phyloP scores from a whole-genome alignment of 176 grass and related monocot species.

The Puya raimondii region DNA sequence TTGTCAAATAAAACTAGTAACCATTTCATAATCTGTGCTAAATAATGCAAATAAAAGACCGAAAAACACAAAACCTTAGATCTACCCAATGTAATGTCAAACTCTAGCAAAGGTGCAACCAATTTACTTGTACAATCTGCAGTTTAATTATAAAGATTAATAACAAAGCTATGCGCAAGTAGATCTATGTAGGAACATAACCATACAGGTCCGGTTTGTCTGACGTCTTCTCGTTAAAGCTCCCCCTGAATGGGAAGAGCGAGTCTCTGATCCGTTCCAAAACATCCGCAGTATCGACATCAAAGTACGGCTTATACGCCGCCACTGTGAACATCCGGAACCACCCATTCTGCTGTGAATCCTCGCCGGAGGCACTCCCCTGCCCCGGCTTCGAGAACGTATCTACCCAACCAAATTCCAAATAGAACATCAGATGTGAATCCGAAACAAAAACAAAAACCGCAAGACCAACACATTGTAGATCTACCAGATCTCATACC shows the following conservation, averaged over 20 bases:
- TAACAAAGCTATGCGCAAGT: background rate
- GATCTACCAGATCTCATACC: constrained; percentile 25
- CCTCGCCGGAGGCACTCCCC: constrained; percentile 31
- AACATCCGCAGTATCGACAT: constrained; percentile 81
- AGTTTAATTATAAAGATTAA: background rate
- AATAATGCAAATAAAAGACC: background rate
- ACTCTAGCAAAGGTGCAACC: background rate
- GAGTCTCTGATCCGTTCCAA: constrained; percentile 91
- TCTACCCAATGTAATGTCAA: background rate
- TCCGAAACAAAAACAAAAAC: constrained; percentile 1
- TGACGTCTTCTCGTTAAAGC: constrained; percentile 88
- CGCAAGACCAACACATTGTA: background rate
- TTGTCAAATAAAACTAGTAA: background rate
- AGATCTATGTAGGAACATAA: background rate
- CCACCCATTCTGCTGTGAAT: constrained; percentile 61
- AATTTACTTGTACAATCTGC: background rate
- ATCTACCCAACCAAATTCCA: constrained; percentile 27
- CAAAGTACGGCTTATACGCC: constrained; percentile 85
- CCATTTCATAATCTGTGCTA: background rate
- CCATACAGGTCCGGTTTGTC: constrained; percentile 88
- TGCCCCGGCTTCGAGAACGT: constrained; percentile 54
- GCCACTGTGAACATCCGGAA: constrained; percentile 76
- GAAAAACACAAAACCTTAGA: background rate
- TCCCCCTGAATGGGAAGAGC: constrained; percentile 80
- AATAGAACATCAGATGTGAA: constrained; percentile 22